Evolutionary conservation across 2,329 filamentous ascomycete genomes (phyloP), one percentile per base, ranked within the genome.

Genomic region (Ramularia endophylla): DNA sequence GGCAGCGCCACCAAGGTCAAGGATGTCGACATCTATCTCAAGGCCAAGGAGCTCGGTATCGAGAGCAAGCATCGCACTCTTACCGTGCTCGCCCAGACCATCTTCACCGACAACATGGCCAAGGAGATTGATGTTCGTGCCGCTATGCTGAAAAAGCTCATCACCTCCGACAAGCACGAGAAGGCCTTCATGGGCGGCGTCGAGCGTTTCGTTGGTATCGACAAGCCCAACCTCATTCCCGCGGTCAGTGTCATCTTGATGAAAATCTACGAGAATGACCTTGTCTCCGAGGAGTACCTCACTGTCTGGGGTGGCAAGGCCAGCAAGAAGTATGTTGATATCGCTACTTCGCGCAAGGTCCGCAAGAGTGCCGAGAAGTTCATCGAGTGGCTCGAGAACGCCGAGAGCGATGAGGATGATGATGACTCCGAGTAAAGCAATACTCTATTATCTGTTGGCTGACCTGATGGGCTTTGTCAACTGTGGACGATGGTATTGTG

Each of bases 251-350:
- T 87, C 66, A 85, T 98, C 57, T 76, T 98, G 50, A 79, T 94
- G 65, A 77, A 85, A 58, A 85, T 90, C 70, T 98, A 97, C 69
- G 80, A 95, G 68, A 76, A 87, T 59, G 92, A 98, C 55, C 76
- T 98, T 41, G 72, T 95, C 57, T 81, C 77, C 38, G 92, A 98
- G 72, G 89, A 95, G 50, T 79, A 88, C 12, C 80, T 94, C 62
- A 85, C 83, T 68, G 83, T 83, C 56, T 98, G 92, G 90, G 90
- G 89, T 52, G 77, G 78, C 62, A 95, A 92, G 76, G 88, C 90
- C 45, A 95, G 87, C 79, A 95, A 94, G 83, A 95, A 95, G 74
- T 97, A 97, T 65, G 86, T 94, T 56, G 90, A 97, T 64, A 68
- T 94, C 47, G 64, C 82, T 46, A 89, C 81, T 47, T 94, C 87